Evolutionary conservation across 345 rosid genomes (phyloP).

Genomic region (Eucalyptus albens): DNA sequence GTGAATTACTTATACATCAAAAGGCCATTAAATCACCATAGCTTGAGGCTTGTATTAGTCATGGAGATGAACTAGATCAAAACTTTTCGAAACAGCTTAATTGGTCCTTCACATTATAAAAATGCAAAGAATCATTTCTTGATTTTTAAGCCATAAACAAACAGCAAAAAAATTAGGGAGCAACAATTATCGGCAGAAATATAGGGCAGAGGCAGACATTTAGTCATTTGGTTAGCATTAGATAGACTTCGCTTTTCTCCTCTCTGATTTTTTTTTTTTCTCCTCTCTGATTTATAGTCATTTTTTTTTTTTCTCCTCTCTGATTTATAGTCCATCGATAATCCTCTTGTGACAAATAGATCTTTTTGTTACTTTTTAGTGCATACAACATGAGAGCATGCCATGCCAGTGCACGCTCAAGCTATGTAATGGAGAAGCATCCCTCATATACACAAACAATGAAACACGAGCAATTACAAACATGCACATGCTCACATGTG

Average conservation of each 20-base stretch:
- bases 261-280: neutral
- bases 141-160: neutral
- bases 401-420: neutral
- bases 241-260: neutral
- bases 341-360: neutral
- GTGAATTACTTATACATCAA: neutral
- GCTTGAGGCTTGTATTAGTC: neutral
- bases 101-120: neutral
- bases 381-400: neutral
- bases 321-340: neutral
- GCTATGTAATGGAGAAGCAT: neutral
- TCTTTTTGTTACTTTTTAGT: neutral
- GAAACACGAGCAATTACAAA: neutral
- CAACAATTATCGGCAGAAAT: neutral
- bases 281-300: neutral
- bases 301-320: neutral
- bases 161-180: neutral
- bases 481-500: neutral
- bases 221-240: neutral
- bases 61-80: neutral
- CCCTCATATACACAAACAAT: neutral
- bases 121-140: neutral
- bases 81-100: neutral
- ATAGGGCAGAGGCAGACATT: neutral
- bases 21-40: neutral